Conservation (phyloP, 176 grass and related monocot genomes). For the Pontederia crassipes region DNA sequence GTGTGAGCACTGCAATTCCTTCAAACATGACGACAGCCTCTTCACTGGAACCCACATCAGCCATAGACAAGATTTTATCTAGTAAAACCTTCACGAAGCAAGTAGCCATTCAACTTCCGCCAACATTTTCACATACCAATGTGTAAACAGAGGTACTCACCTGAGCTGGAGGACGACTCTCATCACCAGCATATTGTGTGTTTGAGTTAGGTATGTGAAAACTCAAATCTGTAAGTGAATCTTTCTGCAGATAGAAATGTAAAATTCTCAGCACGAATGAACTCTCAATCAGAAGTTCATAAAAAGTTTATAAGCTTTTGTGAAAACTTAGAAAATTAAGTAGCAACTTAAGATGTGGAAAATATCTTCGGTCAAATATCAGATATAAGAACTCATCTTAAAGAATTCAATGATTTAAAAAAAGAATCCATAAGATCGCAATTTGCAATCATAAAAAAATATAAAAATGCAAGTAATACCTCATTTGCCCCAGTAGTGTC, state of each 20-base stretch:
- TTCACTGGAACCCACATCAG: constrained; percentile 76
- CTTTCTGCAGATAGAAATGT: constrained; percentile 6
- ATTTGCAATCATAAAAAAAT: no score
- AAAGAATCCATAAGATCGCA: no score
- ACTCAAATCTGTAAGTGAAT: constrained; percentile 19
- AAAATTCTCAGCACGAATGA: not conserved
- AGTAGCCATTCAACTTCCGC: not conserved
- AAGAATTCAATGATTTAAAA: no score
- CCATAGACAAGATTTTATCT: constrained; percentile 37
- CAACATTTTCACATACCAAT: not conserved
- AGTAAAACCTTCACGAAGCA: constrained; percentile 57
- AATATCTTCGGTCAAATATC: no score
- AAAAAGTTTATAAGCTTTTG: not conserved
- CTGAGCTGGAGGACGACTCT: constrained; percentile 63
- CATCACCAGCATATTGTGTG: constrained; percentile 18
- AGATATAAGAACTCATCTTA: no score
- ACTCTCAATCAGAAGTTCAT: not conserved
- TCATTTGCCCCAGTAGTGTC: constrained; percentile 93
- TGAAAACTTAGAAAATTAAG: no score
- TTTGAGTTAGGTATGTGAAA: constrained; percentile 24
- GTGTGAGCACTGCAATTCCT: constrained; percentile 92
- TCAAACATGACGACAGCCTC: constrained; percentile 78
- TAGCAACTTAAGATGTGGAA: no score
- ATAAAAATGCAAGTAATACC: constrained; percentile 28
- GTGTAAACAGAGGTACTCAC: constrained; percentile 28